Evolutionary conservation across 2,329 filamentous ascomycete genomes (phyloP), one percentile per base, ranked within the genome.

Genomic region (Phymatotrichopsis omnivora): DNA sequence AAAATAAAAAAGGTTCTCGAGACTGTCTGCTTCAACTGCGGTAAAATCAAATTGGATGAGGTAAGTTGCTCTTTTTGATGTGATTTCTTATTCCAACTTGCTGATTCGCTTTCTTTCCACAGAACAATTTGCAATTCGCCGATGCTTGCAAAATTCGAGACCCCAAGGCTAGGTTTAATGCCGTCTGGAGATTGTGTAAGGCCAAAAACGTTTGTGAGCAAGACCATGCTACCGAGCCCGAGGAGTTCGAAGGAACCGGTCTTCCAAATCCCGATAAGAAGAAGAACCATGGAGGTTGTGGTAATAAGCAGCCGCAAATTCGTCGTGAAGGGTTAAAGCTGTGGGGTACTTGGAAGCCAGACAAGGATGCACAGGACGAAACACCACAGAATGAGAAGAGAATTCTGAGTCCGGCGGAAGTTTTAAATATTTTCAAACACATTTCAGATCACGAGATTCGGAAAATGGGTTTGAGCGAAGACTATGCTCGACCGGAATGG

Each of bases 1-100:
- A 96, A 96, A 72, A 87, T 94, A 68, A 98, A 99, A 74, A 98
- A 96, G 73, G 78, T 99, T 60, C 73, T 98, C 65, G 93, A 98
- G 74, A 91, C 87, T 59, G 87, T 98, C 66, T 98, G 93, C 75
- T 87, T 94, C 70, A 95, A 93, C 67, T 98, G 93, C 74, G 89
- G 87, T 69, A 93, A 91, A 73, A 85, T 96, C 63, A 77, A 94
- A 73, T 82, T 86, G 68, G 87, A 96, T 76, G 84, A 85, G 80
- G 89, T 96, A 80, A 85, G 89, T 93, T 71, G 73, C 71, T 70
- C 72, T 72, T 70, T 48, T 49, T 48, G 47, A 28, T 45, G 37
- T 27, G 31, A 24, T 40, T 51, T 46, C 42, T 53, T 51, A 51
- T 40, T 43, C 38, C 47, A 40, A 47, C 47, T 57, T 49, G 56